phyloP scores from a whole-genome alignment of 192 early-diverging fungal species.

The Podila clonocystis region DNA sequence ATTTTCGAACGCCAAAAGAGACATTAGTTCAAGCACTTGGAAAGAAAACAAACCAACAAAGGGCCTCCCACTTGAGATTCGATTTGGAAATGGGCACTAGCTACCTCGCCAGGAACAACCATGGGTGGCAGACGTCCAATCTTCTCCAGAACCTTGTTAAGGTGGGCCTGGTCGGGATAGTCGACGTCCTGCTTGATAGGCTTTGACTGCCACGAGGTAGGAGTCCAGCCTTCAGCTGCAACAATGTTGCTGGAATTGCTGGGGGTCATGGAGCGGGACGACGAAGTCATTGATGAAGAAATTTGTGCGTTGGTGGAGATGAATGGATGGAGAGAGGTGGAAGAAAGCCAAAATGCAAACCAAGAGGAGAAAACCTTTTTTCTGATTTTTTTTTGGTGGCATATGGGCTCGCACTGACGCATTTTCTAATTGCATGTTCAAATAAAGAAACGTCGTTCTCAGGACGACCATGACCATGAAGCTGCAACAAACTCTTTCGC shows the following conservation, averaged over 20 bases:
- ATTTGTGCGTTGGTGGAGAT: not conserved
- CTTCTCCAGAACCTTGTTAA: slow-evolving; percentile 76
- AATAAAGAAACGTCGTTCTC: too few relatives aligned
- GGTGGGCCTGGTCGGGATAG: slow-evolving; percentile 77
- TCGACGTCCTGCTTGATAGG: slow-evolving; percentile 86
- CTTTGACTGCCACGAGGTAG: slow-evolving; percentile 72
- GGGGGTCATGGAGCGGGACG: slow-evolving; percentile 6
- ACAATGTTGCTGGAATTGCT: not conserved
- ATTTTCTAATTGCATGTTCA: too few relatives aligned
- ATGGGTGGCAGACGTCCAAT: slow-evolving; percentile 84
- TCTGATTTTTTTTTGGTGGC: not conserved
- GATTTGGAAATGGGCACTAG: not conserved
- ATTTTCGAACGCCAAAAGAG: not conserved
- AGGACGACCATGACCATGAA: too few relatives aligned
- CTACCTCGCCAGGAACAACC: slow-evolving; percentile 83
- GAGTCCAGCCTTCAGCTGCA: slow-evolving; percentile 60
- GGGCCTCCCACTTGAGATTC: not conserved
- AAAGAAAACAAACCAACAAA: not conserved
- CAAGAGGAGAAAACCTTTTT: not conserved
- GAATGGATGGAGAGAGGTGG: not conserved
- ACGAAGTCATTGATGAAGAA: not conserved
- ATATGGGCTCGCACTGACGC: too few relatives aligned
- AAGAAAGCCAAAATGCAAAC: not conserved
- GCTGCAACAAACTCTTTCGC: not conserved
- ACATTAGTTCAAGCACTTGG: not conserved